phyloP scores from a whole-genome alignment of 2,329 filamentous ascomycete species.

The Gnomoniopsis sp. region DNA sequence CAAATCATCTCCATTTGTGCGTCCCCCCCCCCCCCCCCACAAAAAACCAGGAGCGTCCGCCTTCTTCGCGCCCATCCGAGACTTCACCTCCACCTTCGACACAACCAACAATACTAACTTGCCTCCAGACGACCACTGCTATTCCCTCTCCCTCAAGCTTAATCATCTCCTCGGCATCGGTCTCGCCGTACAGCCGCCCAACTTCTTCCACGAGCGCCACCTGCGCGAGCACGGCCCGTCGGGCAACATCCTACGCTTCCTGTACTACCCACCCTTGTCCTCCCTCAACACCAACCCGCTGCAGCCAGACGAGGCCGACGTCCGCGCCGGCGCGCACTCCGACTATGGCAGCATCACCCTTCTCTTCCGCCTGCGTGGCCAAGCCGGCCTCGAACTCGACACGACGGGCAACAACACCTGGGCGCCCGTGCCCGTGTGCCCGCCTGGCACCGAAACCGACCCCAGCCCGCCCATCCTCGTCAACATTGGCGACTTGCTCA shows the following conservation, averaged over 20 bases:
- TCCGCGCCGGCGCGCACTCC: slow-evolving; percentile 87
- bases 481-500: slow-evolving; percentile 67
- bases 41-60: too few relatives aligned
- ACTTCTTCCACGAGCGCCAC: slow-evolving; percentile 56
- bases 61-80: not conserved
- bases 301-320: slow-evolving; percentile 46
- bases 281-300: slow-evolving; percentile 25
- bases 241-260: slow-evolving; percentile 62
- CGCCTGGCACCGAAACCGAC: slow-evolving; percentile 56
- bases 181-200: slow-evolving; percentile 54
- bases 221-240: slow-evolving; percentile 41
- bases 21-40: too few relatives aligned
- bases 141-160: slow-evolving; percentile 34
- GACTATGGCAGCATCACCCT: slow-evolving; percentile 74
- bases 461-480: slow-evolving; percentile 73
- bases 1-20: too few relatives aligned
- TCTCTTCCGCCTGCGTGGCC: slow-evolving; percentile 83
- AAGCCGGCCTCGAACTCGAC: slow-evolving; percentile 85
- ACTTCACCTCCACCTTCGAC: not conserved
- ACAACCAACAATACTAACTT: not conserved
- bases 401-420: slow-evolving; percentile 47
- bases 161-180: slow-evolving; percentile 76
- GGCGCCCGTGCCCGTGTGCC: slow-evolving; percentile 62
- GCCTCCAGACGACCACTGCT: slow-evolving; percentile 14
- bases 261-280: slow-evolving; percentile 65